phyloP scores from a whole-genome alignment of 441 rosid genomes.

The Mallotus repandus region DNA sequence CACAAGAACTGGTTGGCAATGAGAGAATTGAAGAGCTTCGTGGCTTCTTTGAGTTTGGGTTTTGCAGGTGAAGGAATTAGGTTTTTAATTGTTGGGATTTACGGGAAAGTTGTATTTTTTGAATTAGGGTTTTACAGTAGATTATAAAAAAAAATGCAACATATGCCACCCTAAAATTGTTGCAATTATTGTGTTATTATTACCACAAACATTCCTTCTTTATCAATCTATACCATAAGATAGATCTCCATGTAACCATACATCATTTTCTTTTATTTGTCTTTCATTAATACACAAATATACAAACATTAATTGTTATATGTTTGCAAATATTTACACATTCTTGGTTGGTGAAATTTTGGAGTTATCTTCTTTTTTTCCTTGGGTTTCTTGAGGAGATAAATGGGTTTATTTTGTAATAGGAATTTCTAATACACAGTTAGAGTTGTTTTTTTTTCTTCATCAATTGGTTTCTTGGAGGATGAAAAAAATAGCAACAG shows the following conservation, averaged over 20 bases:
- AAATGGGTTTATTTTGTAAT: conserved; percentile 16
- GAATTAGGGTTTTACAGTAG: no score
- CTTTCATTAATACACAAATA: not conserved
- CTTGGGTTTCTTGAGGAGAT: conserved; percentile 7
- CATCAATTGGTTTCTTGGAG: not conserved
- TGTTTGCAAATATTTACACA: not conserved
- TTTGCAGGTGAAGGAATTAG: no score
- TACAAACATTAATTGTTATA: not conserved
- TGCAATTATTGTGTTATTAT: no score
- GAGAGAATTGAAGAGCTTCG: no score
- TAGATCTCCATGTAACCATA: conserved; percentile 7
- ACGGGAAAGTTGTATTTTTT: no score
- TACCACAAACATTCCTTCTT: not conserved
- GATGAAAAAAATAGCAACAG: conserved; percentile 45
- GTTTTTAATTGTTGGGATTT: no score
- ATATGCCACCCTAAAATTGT: no score
- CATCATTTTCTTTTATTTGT: not conserved
- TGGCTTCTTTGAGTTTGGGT: no score
- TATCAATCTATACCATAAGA: conserved; percentile 11
- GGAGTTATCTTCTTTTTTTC: not conserved
- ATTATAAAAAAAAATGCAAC: no score
- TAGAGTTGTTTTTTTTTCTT: not conserved
- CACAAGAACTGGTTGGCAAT: no score
- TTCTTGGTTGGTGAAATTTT: conserved; percentile 14
- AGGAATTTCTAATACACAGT: conserved; percentile 12